Evolutionary conservation across 495 filamentous ascomycete species (phyloP).

Genomic region (Lindgomyces ingoldianus): DNA sequence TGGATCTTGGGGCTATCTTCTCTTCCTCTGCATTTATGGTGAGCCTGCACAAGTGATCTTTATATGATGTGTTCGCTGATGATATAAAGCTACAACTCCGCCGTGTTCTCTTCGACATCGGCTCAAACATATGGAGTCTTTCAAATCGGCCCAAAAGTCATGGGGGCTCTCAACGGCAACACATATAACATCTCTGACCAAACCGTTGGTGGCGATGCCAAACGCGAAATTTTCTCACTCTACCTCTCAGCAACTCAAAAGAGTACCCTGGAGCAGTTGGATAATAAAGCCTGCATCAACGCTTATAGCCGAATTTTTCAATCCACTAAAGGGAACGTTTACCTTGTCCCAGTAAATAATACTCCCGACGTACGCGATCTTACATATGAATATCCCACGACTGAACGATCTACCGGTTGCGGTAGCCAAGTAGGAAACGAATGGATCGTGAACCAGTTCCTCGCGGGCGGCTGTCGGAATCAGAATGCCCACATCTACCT

Average conservation of each 20-base stretch:
- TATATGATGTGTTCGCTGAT: neutral
- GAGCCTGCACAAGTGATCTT: neutral
- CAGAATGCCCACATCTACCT: neutral
- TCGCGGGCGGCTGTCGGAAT: neutral
- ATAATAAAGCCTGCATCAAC: neutral
- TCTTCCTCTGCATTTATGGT: conserved; percentile 1
- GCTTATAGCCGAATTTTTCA: neutral
- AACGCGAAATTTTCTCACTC: neutral
- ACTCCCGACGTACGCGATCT: neutral
- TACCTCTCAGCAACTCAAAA: neutral
- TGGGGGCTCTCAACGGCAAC: neutral
- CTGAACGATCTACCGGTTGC: neutral
- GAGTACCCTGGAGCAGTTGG: neutral
- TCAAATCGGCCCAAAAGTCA: neutral
- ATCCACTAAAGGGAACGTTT: neutral
- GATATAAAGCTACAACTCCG: conserved; percentile 7
- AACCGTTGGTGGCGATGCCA: neutral
- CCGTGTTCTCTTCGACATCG: neutral
- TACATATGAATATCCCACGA: neutral
- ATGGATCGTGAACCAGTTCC: neutral
- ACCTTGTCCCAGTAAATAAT: neutral
- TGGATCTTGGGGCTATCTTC: neutral
- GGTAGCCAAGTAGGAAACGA: neutral
- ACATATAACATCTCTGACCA: neutral
- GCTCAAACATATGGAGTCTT: neutral